These are phyloP conservation scores for Phyllosticta capitalensis DNA, from an alignment of 2,329 filamentous ascomycete genomes.

Conservation along the genomic window DNA sequence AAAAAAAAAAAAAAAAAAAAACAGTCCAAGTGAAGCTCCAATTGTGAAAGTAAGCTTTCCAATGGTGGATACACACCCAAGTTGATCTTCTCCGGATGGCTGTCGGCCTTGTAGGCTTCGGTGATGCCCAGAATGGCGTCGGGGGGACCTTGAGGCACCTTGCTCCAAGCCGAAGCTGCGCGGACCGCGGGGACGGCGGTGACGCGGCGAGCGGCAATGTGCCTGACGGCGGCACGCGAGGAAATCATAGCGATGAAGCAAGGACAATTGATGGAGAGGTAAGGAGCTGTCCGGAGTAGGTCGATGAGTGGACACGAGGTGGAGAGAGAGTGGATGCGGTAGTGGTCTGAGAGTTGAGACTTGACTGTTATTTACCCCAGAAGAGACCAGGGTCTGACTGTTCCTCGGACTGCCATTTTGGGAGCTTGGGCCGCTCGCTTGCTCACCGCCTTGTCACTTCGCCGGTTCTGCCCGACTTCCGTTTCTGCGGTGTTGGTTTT, in stretches of 20 bases:
- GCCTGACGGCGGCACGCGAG: conserved; percentile 29
- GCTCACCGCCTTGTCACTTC: not conserved
- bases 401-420: not conserved
- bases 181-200: conserved; percentile 38
- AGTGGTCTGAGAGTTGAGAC: conserved; percentile 11
- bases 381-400: conserved; percentile 10
- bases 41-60: not conserved
- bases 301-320: conserved; percentile 9
- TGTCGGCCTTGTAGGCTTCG: conserved; percentile 97
- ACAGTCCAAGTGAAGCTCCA: not conserved
- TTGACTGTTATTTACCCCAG: conserved; percentile 22
- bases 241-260: conserved; percentile 25
- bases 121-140: conserved; percentile 59
- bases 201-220: conserved; percentile 27
- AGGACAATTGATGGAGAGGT: not conserved
- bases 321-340: conserved; percentile 5
- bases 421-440: conserved; percentile 3
- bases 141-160: conserved; percentile 87
- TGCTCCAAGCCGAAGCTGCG: conserved; percentile 77
- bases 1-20: too few relatives aligned
- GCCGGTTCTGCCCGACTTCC: not conserved
- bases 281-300: not conserved
- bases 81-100: conserved; percentile 93
- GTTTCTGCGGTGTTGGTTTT: not conserved
- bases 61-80: conserved; percentile 50